Percentiles rank a stretch among this genome's conserved stretches.
Evolutionary conservation across 2,329 filamentous ascomycete species (phyloP).

Genomic region (Paecilomyces sp.): DNA sequence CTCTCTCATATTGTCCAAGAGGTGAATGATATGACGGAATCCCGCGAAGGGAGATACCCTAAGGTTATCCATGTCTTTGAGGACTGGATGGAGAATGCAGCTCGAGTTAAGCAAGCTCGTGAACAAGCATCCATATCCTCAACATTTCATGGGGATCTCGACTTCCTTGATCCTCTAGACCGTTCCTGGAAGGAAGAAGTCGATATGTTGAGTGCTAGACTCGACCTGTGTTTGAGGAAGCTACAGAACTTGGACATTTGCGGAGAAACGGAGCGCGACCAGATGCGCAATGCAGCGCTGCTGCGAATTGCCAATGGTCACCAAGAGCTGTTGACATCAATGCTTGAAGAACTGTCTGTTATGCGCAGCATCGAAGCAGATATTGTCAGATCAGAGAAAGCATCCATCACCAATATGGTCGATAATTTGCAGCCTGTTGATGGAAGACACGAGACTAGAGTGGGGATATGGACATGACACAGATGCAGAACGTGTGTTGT

Average conservation of each 20-base stretch:
- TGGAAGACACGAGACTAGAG: constrained; percentile 6
- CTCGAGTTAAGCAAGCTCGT: constrained; percentile 15
- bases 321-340: constrained; percentile 21
- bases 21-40: constrained; percentile 23
- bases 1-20: constrained; percentile 34
- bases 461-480: constrained; percentile 21
- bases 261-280: constrained; percentile 18
- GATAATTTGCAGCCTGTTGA: constrained; percentile 13
- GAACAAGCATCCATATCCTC: constrained; percentile 3
- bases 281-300: constrained; percentile 23
- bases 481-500: too few relatives aligned
- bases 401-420: constrained; percentile 23
- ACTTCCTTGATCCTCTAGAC: constrained; percentile 29
- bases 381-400: constrained; percentile 25
- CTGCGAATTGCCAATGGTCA: constrained; percentile 20
- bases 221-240: constrained; percentile 28
- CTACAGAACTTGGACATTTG: constrained; percentile 30
- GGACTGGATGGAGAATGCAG: constrained; percentile 25
- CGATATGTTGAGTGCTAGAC: constrained; percentile 19
- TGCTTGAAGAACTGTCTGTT: constrained; percentile 29
- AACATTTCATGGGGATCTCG: constrained; percentile 7
- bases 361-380: constrained; percentile 30
- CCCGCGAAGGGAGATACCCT: constrained; percentile 21
- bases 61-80: constrained; percentile 25
- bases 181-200: constrained; percentile 28